Base-by-base conservation (phyloP, 345 rosid genomes). In the Anastatica hierochuntica region DNA sequence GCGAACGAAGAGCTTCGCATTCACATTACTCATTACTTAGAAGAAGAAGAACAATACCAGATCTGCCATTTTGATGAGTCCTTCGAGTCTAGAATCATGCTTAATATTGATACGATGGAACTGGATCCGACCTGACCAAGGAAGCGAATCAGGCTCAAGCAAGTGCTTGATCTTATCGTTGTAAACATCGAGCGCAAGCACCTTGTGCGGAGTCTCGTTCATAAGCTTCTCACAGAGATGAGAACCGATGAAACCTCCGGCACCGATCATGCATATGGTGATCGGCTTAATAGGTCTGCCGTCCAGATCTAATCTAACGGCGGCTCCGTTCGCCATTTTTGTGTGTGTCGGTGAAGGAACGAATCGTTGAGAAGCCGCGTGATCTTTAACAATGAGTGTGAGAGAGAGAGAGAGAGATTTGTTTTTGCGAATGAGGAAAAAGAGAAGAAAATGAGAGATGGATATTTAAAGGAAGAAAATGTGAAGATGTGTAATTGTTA, bases 241-340 rank as follows among this genome's bases (percentile, higher is more conserved):
- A 20, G 98, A 90, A 3, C 98, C 98, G 34, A 90, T 90, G 82
- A 90, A 90, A 19, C 98, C 95, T 3, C 98, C 98, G 34, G 98
- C 98, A 2, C 98, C 96, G 49, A 90, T 90, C 96, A 90, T 81
- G 71, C 95, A 88, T 56, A 92, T 83, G 14, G 98, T 92, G 12
- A 85, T 60, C 67, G 87, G 74, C 81, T 69, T 80, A 26, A 92
- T 81, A 60, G 88, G 81, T 53, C 43, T 81, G 12, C 99, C 97
- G 49, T 92, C 97, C 53, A 92, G 94, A 88, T 92, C 86, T 69
- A 79, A 60, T 70, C 87, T 78, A 62, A 6, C 69, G 50, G 48
- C 52, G 50, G 48, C 52, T 50, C 50, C 68, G 26, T 68, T 72
- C 49, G 77, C 75, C 76, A 70, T 69, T 24, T 10, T 24, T 24